Conservation (phyloP, 2,329 filamentous ascomycete species). For the Tolypocladium cylindrosporum region DNA sequence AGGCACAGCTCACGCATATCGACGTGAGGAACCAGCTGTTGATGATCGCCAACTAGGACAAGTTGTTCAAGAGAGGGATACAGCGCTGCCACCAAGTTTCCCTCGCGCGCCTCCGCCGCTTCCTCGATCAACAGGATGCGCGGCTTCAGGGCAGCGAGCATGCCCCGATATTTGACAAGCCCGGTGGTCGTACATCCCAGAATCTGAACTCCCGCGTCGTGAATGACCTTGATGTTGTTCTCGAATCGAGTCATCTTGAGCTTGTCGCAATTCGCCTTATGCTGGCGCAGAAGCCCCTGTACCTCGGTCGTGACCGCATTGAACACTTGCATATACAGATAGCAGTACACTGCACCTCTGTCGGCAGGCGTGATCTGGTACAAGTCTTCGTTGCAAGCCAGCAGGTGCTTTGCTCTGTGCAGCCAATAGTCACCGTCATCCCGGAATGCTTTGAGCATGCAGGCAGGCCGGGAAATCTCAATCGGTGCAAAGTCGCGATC, state of each 20-base stretch:
- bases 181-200: conserved; percentile 69
- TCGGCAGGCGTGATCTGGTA: conserved; percentile 45
- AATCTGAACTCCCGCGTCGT: conserved; percentile 31
- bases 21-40: conserved; percentile 65
- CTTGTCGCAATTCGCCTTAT: conserved; percentile 37
- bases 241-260: conserved; percentile 50
- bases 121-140: conserved; percentile 67
- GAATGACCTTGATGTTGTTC: conserved; percentile 38
- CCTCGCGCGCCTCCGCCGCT: conserved; percentile 66
- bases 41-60: conserved; percentile 63
- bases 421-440: conserved; percentile 4
- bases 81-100: conserved; percentile 42
- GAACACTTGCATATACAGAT: conserved; percentile 48
- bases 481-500: neutral
- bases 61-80: conserved; percentile 43
- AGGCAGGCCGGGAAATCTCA: neutral
- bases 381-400: conserved; percentile 34
- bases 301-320: conserved; percentile 34
- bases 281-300: conserved; percentile 34
- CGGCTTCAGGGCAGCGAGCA: conserved; percentile 57
- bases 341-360: conserved; percentile 57
- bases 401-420: conserved; percentile 5
- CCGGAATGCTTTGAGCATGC: conserved; percentile 2
- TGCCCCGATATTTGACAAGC: conserved; percentile 65
- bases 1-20: conserved; percentile 48